Conservation (phyloP, 768 basidiomycete genomes). For the Lactarius indigo region DNA sequence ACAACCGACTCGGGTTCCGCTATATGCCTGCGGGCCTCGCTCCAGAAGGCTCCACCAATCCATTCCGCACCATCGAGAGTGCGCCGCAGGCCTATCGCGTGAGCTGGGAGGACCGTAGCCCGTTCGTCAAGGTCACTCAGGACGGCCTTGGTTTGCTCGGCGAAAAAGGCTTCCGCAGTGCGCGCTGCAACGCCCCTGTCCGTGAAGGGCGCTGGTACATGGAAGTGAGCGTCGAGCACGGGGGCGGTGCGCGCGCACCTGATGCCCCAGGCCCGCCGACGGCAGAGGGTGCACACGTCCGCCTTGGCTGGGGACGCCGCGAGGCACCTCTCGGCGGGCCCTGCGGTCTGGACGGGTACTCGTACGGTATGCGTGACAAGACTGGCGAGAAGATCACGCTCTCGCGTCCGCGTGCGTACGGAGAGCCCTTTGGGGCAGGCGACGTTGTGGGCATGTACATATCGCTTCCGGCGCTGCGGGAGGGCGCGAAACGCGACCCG, state of each 20-base stretch:
- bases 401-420: slow-evolving; percentile 78
- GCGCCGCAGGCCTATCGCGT: slow-evolving; percentile 66
- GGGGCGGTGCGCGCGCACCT: slow-evolving; percentile 57
- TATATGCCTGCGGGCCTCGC: slow-evolving; percentile 78
- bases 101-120: slow-evolving; percentile 89
- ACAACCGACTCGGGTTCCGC: slow-evolving; percentile 75
- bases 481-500: slow-evolving; percentile 57
- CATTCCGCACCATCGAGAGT: slow-evolving; percentile 81
- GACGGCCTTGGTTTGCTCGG: slow-evolving; percentile 76
- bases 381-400: slow-evolving; percentile 88
- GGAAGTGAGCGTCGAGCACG: slow-evolving; percentile 78
- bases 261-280: slow-evolving; percentile 40
- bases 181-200: slow-evolving; percentile 84
- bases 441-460: slow-evolving; percentile 95
- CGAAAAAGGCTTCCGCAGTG: slow-evolving; percentile 87
- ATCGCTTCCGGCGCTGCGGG: slow-evolving; percentile 67
- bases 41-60: slow-evolving; percentile 49
- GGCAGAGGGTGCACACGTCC: slow-evolving; percentile 71
- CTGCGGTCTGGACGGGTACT: slow-evolving; percentile 90
- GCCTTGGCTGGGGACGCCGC: slow-evolving; percentile 88
- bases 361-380: slow-evolving; percentile 88
- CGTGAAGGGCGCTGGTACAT: slow-evolving; percentile 92
- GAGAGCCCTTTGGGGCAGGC: slow-evolving; percentile 66
- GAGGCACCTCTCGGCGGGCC: slow-evolving; percentile 94
- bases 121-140: slow-evolving; percentile 72